These are phyloP conservation scores for Plectranthus barbatus DNA, from an alignment of 257 asterid genomes.

Conservation along the genomic window DNA sequence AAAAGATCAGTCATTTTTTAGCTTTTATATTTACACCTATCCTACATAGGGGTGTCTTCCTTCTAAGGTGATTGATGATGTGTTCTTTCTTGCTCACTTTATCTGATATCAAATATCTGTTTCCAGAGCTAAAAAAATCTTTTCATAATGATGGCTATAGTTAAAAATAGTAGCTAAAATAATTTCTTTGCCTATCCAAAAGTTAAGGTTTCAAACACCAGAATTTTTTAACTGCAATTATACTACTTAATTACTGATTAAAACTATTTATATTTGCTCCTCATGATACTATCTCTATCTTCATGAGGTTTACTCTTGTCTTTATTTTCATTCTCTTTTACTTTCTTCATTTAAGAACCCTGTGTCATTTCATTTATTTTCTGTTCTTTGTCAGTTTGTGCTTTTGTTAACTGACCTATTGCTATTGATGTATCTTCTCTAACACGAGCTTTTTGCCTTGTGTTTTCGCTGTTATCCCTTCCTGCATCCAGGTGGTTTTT, in stretches of 20 bases:
- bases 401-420: slow-evolving; percentile 1
- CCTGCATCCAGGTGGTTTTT: slow-evolving; percentile 69
- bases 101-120: neutral
- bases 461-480: slow-evolving; percentile 8
- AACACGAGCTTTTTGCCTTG: neutral
- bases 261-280: too few relatives aligned
- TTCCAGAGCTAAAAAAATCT: neutral
- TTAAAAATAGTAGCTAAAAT: neutral
- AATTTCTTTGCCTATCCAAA: neutral
- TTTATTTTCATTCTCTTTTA: neutral
- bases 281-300: neutral
- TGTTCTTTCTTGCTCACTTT: neutral
- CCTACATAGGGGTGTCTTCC: neutral
- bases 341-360: neutral
- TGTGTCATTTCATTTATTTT: slow-evolving; percentile 1
- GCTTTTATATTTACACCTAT: neutral
- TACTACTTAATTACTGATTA: neutral
- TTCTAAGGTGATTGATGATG: slow-evolving; percentile 3
- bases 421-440: slow-evolving; percentile 18
- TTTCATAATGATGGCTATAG: neutral
- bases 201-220: neutral
- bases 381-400: neutral
- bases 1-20: slow-evolving; percentile 1
- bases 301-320: neutral
- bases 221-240: neutral